Percentiles rank a stretch among this genome's conserved stretches.
phyloP scores from a whole-genome alignment of 225 moss, liverwort and hornwort genomes.

The Marchantia polymorpha region DNA sequence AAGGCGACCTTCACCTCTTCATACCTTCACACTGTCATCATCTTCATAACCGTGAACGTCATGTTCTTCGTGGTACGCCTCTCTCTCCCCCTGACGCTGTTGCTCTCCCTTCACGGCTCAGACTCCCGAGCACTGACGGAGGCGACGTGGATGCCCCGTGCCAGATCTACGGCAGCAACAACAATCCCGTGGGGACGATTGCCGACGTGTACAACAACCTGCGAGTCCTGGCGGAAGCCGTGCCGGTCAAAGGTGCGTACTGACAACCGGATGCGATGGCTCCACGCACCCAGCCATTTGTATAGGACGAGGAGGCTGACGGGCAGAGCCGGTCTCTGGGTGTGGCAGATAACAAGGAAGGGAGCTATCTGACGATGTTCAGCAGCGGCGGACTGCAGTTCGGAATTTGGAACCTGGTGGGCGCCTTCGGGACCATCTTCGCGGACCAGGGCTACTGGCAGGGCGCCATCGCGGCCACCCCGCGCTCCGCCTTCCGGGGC shows the following conservation, averaged over 20 bases:
- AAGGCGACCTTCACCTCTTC: slow-evolving; percentile 35
- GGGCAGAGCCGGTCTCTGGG: background rate
- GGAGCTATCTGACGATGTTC: slow-evolving; percentile 37
- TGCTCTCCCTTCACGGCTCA: background rate
- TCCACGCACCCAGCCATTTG: background rate
- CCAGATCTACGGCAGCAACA: slow-evolving; percentile 30
- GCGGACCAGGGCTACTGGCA: slow-evolving; percentile 43
- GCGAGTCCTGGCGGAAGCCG: slow-evolving; percentile 2
- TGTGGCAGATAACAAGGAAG: slow-evolving; percentile 35
- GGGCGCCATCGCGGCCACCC: slow-evolving; percentile 36
- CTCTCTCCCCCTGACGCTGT: too few species aligned
- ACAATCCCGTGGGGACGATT: slow-evolving; percentile 31
- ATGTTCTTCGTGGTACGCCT: slow-evolving; percentile 15
- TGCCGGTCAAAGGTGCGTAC: slow-evolving; percentile 33
- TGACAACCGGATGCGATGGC: too few species aligned
- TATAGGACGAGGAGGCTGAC: background rate
- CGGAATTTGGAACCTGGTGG: slow-evolving; percentile 24
- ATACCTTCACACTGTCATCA: slow-evolving; percentile 33
- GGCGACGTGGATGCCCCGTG: too few species aligned
- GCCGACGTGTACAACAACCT: slow-evolving; percentile 28
- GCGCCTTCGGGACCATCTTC: slow-evolving; percentile 21
- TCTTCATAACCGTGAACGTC: slow-evolving; percentile 27
- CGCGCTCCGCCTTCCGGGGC: slow-evolving; percentile 26
- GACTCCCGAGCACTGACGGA: too few species aligned
- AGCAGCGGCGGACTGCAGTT: slow-evolving; percentile 31